Percentiles rank a stretch among this genome's conserved stretches.
Conservation (phyloP, 257 asterid genomes). For the Dorcoceras hygrometricum region DNA sequence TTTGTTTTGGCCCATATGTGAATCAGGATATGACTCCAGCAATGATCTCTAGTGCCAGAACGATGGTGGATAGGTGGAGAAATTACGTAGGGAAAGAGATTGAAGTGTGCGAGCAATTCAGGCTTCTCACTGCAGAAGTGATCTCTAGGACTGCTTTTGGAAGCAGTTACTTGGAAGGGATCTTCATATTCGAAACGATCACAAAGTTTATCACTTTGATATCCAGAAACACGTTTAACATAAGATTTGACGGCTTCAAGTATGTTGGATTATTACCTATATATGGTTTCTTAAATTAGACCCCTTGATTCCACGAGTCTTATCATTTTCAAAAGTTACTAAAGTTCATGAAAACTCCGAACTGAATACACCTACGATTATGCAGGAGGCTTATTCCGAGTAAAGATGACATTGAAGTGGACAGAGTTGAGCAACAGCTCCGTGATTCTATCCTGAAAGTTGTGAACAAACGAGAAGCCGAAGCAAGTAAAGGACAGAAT, state of each 20-base stretch:
- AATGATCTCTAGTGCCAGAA: constrained; percentile 43
- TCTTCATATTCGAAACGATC: constrained; percentile 44
- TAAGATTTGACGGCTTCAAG: constrained; percentile 27
- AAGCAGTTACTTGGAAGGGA: constrained; percentile 58
- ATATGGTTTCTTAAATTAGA: too few relatives aligned
- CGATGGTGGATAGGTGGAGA: constrained; percentile 49
- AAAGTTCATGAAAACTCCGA: too few relatives aligned
- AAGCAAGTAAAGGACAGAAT: constrained; percentile 29
- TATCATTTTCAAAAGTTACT: too few relatives aligned
- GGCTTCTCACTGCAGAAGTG: constrained; percentile 45
- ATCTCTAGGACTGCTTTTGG: constrained; percentile 68
- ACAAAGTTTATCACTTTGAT: constrained; percentile 24
- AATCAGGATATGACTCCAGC: constrained; percentile 52
- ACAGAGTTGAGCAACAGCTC: constrained; percentile 33
- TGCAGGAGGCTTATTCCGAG: constrained; percentile 30
- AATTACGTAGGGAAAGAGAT: constrained; percentile 33
- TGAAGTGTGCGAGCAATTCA: constrained; percentile 42
- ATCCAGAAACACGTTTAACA: constrained; percentile 18
- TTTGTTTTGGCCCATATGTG: too few relatives aligned
- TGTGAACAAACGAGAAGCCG: constrained; percentile 35
- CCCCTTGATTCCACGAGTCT: too few relatives aligned
- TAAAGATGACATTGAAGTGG: constrained; percentile 45
- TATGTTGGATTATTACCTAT: constrained; percentile 8
- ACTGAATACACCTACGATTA: too few relatives aligned
- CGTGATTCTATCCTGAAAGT: constrained; percentile 33